Percentiles rank a stretch among this genome's conserved stretches.
Conservation (phyloP, 1,284 basidiomycete species). For the Cutaneotrichosporon sp. region DNA sequence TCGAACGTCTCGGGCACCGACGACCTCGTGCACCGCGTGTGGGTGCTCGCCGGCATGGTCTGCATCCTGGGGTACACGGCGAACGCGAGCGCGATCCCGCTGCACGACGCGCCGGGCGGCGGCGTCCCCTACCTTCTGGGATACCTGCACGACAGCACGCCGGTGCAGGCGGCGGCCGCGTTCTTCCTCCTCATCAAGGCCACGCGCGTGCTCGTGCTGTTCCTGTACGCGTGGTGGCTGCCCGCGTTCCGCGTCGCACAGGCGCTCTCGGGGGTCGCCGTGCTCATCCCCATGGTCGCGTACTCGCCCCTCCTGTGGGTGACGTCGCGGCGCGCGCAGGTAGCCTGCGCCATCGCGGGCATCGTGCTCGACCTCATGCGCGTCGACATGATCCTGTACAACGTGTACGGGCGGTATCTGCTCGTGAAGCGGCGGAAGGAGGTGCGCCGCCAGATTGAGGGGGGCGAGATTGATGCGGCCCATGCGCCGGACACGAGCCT, state of each 20-base stretch:
- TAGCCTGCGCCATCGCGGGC: too few species aligned
- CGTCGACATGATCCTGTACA: too few species aligned
- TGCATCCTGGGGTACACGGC: conserved; percentile 49
- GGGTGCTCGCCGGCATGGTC: conserved; percentile 52
- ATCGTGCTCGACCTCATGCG: too few species aligned
- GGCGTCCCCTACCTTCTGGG: too few species aligned
- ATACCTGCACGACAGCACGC: too few species aligned
- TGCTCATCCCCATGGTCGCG: conserved; percentile 44
- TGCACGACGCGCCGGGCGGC: too few species aligned
- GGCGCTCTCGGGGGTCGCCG: conserved; percentile 32
- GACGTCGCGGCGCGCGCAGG: not conserved
- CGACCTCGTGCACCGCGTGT: conserved; percentile 49
- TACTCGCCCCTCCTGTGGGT: conserved; percentile 21
- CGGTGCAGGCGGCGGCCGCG: conserved; percentile 31
- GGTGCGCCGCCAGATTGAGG: too few species aligned
- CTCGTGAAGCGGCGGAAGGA: too few species aligned
- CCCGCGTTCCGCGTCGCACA: conserved; percentile 44
- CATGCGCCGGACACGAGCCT: too few species aligned
- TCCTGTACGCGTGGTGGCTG: conserved; percentile 39
- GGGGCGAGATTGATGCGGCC: too few species aligned
- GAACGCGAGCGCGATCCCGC: conserved; percentile 49
- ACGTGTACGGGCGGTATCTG: too few species aligned
- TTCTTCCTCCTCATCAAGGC: conserved; percentile 47
- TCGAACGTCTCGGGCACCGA: conserved; percentile 49
- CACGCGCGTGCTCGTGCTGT: conserved; percentile 23